Percentiles rank a stretch among this genome's conserved stretches.
phyloP scores from a whole-genome alignment of 2,329 filamentous ascomycete species.

The Ophiostoma himal-ulmi region DNA sequence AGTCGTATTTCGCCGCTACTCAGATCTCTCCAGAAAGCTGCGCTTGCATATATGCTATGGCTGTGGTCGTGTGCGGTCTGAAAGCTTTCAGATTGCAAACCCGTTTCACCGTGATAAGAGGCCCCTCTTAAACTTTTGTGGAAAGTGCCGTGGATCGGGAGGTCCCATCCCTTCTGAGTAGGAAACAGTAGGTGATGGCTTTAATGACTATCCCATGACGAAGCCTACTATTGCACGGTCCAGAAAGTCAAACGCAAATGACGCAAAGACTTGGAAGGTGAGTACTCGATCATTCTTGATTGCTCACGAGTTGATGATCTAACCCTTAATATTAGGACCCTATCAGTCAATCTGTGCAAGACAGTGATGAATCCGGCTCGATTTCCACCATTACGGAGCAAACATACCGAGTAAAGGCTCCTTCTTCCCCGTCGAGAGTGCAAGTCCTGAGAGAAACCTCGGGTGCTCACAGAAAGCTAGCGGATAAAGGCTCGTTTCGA shows the following conservation, averaged over 20 bases:
- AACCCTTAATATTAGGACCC: neutral
- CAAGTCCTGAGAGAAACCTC: neutral
- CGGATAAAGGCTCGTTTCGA: neutral
- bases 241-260: neutral
- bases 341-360: neutral
- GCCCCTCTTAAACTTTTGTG: slow-evolving; percentile 34
- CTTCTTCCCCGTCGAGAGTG: neutral
- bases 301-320: neutral
- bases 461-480: neutral
- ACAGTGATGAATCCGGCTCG: neutral
- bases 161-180: neutral
- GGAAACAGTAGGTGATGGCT: neutral
- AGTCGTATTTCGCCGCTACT: neutral
- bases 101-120: slow-evolving; percentile 31
- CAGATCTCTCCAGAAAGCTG: slow-evolving; percentile 12
- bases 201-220: neutral
- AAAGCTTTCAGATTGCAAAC: slow-evolving; percentile 36
- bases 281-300: neutral
- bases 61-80: slow-evolving; percentile 39
- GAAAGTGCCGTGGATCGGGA: slow-evolving; percentile 31
- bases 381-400: neutral
- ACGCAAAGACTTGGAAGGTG: neutral
- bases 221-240: neutral
- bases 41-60: slow-evolving; percentile 39
- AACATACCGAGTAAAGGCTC: neutral